A percentile compares a stretch with the other conserved stretches of the same genome.
Conservation (phyloP, 2,329 filamentous ascomycete genomes). For the Claviceps purpurea region DNA sequence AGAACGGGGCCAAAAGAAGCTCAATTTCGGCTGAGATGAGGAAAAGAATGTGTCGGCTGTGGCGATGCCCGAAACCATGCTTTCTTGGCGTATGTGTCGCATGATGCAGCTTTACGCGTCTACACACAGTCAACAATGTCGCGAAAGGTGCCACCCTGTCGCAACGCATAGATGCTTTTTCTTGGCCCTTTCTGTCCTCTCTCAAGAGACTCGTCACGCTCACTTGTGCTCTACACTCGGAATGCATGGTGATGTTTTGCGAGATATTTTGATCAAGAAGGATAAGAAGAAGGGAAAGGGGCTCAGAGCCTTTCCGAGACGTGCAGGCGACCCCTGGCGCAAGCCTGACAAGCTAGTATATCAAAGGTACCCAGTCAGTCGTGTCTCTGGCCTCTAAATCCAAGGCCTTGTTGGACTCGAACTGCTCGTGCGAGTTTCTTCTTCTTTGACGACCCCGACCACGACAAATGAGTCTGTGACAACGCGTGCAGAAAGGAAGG, state of each 20-base stretch:
- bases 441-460: not conserved
- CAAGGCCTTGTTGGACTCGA: not conserved
- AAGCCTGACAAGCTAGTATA: not conserved
- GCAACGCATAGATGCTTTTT: not conserved
- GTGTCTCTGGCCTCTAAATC: not conserved
- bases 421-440: not conserved
- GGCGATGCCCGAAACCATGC: not conserved
- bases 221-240: not conserved
- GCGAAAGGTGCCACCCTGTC: not conserved
- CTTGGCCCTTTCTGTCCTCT: not conserved
- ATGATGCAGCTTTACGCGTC: not conserved
- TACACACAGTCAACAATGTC: not conserved
- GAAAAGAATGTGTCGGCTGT: not conserved
- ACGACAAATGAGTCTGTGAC: not conserved
- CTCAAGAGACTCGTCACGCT: not conserved
- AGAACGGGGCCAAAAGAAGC: slow-evolving; percentile 47
- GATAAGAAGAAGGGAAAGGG: not conserved
- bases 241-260: too few relatives aligned
- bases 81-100: not conserved
- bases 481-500: too few relatives aligned
- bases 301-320: not conserved
- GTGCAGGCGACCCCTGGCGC: not conserved
- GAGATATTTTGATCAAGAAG: not conserved
- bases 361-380: not conserved
- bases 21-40: slow-evolving; percentile 42